phyloP scores from a whole-genome alignment of 345 rosid genomes.

The Carallia brachiata region DNA sequence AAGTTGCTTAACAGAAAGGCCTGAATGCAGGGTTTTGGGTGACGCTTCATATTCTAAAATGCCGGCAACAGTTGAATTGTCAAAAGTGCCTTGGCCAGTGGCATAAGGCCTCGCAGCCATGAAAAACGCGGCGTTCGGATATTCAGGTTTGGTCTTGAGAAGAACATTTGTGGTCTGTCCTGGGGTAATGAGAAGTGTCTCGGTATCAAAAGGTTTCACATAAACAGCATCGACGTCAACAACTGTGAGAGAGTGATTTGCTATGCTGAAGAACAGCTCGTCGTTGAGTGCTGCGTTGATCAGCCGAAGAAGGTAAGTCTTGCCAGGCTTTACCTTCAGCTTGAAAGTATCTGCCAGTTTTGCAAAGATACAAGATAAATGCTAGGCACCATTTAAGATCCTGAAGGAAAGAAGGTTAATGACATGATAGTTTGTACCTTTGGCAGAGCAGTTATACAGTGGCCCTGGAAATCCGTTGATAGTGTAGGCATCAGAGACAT shows the following conservation, averaged over 20 bases:
- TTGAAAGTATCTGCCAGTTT: constrained; percentile 16
- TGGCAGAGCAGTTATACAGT: constrained; percentile 14
- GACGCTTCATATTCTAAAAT: constrained; percentile 11
- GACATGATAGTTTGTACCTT: not conserved
- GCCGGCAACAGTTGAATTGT: constrained; percentile 10
- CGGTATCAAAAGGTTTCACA: constrained; percentile 14
- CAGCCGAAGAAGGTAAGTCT: constrained; percentile 19
- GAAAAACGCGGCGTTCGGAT: constrained; percentile 9
- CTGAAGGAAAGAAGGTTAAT: not conserved
- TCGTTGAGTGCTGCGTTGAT: constrained; percentile 20
- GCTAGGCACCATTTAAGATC: not conserved
- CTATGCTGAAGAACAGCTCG: constrained; percentile 17
- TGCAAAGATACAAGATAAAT: not conserved
- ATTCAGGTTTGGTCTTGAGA: constrained; percentile 5
- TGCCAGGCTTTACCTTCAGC: constrained; percentile 15
- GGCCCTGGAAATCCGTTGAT: constrained; percentile 19
- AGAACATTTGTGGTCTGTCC: constrained; percentile 20
- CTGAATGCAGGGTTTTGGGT: not conserved
- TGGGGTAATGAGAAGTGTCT: constrained; percentile 4
- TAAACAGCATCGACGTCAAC: constrained; percentile 17
- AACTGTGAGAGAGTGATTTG: constrained; percentile 10
- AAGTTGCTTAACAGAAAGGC: not conserved
- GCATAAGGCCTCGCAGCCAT: constrained; percentile 18
- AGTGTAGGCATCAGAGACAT: constrained; percentile 20
- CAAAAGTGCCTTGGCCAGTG: constrained; percentile 17